Evolutionary conservation across 2,329 filamentous ascomycete genomes (phyloP).

Genomic region (Triangularia verruculosa): DNA sequence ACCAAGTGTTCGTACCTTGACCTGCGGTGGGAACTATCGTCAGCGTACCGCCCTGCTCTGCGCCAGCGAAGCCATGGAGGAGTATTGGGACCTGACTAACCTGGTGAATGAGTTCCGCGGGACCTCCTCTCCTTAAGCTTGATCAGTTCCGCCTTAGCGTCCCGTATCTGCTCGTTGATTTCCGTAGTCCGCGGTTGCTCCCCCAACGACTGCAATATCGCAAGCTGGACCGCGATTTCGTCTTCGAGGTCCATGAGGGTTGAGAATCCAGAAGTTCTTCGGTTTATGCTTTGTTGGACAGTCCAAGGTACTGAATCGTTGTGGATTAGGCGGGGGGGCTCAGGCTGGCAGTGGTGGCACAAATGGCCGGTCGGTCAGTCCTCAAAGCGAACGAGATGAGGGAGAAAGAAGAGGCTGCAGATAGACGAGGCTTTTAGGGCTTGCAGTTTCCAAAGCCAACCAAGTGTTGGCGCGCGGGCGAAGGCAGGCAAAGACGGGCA

Average conservation of each 20-base stretch:
- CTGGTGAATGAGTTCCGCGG: not conserved
- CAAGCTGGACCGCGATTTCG: not conserved
- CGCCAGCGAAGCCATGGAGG: not conserved
- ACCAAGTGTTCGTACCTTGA: not conserved
- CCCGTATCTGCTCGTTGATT: not conserved
- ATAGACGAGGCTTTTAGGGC: not conserved
- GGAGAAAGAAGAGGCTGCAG: not conserved
- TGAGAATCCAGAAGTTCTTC: not conserved
- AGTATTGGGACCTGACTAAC: not conserved
- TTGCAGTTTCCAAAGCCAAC: conserved; percentile 3
- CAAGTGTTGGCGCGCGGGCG: not conserved
- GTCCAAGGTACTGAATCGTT: not conserved
- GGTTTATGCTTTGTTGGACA: not conserved
- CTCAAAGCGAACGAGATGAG: not conserved
- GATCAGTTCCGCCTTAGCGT: not conserved
- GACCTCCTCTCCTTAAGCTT: not conserved
- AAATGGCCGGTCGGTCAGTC: not conserved
- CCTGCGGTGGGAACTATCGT: not conserved
- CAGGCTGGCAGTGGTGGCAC: not conserved
- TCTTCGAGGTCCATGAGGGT: not conserved
- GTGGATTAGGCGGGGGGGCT: not conserved
- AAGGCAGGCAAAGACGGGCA: not conserved
- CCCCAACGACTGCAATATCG: not conserved
- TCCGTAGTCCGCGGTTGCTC: not conserved
- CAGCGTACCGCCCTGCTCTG: not conserved